These are phyloP conservation scores for Colletotrichum gigasporum DNA, from an alignment of 2,329 filamentous ascomycete genomes.

Conservation along the genomic window DNA sequence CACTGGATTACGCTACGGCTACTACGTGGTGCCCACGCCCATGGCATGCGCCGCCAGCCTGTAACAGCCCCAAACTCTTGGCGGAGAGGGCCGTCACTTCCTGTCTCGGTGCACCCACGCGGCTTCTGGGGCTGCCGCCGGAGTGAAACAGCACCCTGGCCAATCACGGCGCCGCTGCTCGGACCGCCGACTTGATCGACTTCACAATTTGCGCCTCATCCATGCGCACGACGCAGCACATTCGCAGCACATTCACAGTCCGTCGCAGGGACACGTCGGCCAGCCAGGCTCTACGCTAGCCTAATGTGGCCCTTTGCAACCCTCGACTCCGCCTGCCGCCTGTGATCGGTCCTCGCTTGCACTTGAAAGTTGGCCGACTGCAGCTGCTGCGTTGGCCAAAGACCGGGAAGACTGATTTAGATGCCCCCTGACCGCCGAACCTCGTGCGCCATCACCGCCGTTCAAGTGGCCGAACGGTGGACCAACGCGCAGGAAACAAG, in stretches of 20 bases:
- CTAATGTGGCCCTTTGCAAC: background rate
- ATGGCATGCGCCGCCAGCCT: background rate
- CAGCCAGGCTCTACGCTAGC: background rate
- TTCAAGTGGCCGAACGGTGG: constrained; percentile 13
- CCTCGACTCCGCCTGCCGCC: constrained; percentile 26
- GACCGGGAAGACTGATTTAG: constrained; percentile 18
- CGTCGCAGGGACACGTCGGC: constrained; percentile 10
- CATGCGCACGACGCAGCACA: constrained; percentile 21
- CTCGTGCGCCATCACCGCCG: constrained; percentile 21
- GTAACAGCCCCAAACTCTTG: constrained; percentile 32
- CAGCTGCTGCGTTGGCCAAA: too few species aligned
- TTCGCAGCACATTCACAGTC: background rate
- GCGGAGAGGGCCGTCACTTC: constrained; percentile 3
- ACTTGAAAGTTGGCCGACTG: constrained; percentile 15
- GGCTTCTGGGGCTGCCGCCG: constrained; percentile 18
- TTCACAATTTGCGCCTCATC: background rate
- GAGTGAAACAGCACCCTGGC: constrained; percentile 13
- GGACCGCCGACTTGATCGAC: constrained; percentile 22
- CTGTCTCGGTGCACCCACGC: constrained; percentile 14
- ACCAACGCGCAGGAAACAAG: constrained; percentile 4
- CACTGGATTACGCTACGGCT: constrained; percentile 11
- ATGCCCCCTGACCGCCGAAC: constrained; percentile 13
- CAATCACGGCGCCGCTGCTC: constrained; percentile 11
- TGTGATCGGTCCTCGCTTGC: constrained; percentile 19
- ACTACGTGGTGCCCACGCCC: background rate